These are phyloP conservation scores for Samsoniella hepiali DNA, from an alignment of 2,329 filamentous ascomycete species.

Conservation along the genomic window DNA sequence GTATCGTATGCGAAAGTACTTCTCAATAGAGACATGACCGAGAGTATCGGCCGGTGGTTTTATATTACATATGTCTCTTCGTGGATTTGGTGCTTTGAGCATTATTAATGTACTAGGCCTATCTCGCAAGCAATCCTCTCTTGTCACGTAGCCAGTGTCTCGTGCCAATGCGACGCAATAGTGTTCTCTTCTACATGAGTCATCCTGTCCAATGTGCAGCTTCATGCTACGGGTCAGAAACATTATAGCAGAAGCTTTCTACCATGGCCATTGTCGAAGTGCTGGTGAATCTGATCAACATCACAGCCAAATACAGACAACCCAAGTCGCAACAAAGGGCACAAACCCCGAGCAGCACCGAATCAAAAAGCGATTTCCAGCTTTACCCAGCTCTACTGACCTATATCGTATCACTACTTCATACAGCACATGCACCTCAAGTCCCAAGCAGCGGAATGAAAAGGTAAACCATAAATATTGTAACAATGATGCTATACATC, in stretches of 20 bases:
- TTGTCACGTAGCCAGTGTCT: not conserved
- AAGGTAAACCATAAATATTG: not conserved
- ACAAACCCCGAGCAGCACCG: too few relatives aligned
- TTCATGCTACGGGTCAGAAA: too few relatives aligned
- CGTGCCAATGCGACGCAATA: not conserved
- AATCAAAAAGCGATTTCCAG: too few relatives aligned
- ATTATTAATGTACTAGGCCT: not conserved
- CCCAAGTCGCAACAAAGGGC: too few relatives aligned
- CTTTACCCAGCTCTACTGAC: too few relatives aligned
- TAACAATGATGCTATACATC: conserved; percentile 1
- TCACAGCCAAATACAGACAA: too few relatives aligned
- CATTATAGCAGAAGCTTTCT: too few relatives aligned
- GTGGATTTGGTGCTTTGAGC: not conserved
- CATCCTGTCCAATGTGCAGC: not conserved
- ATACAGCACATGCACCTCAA: too few relatives aligned
- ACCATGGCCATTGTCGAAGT: too few relatives aligned
- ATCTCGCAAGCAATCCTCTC: not conserved
- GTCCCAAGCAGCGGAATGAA: too few relatives aligned
- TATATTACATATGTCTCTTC: not conserved
- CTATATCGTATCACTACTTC: too few relatives aligned
- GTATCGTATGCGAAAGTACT: not conserved
- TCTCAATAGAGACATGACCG: not conserved
- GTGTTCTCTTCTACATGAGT: not conserved
- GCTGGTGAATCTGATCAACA: too few relatives aligned
- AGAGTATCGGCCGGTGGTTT: not conserved